Conservation (phyloP, 140 eudicot species). For the Artemisia princeps region DNA sequence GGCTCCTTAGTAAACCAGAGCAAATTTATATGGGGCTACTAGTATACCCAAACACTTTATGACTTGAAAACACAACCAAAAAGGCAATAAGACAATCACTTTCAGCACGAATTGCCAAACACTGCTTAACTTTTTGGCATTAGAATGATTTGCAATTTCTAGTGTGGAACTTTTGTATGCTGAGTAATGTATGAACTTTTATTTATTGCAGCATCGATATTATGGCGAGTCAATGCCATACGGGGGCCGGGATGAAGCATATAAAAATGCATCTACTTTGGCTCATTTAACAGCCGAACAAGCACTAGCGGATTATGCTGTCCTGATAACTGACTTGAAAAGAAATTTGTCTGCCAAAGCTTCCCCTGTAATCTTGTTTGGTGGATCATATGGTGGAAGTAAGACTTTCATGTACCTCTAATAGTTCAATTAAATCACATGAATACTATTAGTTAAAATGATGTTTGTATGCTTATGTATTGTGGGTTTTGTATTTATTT, state of each 20-base stretch:
- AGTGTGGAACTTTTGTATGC: too few species aligned
- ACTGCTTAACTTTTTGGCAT: too few species aligned
- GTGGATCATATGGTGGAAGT: conserved; percentile 99
- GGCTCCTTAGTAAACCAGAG: too few species aligned
- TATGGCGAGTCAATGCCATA: conserved; percentile 90
- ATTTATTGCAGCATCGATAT: conserved; percentile 68
- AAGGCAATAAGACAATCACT: too few species aligned
- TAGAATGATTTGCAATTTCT: too few species aligned
- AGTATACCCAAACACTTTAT: too few species aligned
- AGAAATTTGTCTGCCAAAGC: conserved; percentile 74
- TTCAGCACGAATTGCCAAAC: too few species aligned
- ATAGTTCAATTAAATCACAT: background rate
- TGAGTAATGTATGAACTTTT: too few species aligned
- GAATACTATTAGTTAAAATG: background rate
- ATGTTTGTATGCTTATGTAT: background rate
- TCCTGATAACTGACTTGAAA: conserved; percentile 68
- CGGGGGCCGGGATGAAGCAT: conserved; percentile 60
- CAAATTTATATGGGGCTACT: too few species aligned
- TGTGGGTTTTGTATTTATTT: too few species aligned
- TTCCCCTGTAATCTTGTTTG: conserved; percentile 83
- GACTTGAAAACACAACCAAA: too few species aligned
- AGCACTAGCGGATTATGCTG: conserved; percentile 92
- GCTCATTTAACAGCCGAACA: conserved; percentile 73
- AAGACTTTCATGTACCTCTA: conserved; percentile 22
- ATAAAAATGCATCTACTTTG: conserved; percentile 64